Evolutionary conservation across 2,329 filamentous ascomycete species (phyloP), one percentile per base, ranked within the genome.

Genomic region (Phaeoacremonium minimum): DNA sequence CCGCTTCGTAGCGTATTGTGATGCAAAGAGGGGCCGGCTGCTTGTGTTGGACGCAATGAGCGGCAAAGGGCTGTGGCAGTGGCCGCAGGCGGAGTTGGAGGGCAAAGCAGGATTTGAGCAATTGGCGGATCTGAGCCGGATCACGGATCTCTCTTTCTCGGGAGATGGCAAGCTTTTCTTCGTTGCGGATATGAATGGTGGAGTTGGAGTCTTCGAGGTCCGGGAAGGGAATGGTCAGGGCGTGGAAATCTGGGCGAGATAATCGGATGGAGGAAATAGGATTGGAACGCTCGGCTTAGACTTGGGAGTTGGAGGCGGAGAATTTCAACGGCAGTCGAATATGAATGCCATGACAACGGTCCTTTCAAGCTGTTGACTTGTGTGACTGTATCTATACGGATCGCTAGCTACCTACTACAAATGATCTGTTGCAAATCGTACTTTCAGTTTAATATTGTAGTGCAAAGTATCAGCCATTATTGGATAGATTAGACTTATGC

Each of bases 1-100:
- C 35, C 54, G 61, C 6, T 61, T 57, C 29, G 56, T 66, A 15
- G 62, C 61, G 1, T 66, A 64, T 43, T 64, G 61, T 45, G 52
- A 65, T 31, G 49, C 56, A 2, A 51, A 49, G 12, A 16, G 17
- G 4, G 60, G 60, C 5, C 53, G 46, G 15, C 36, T 66, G 6
- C 56, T 54, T 17, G 51, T 66, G 8, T 37, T 66, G n/a, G 62
- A 66, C 32, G 57, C 61, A 13, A 56, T 55, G 36, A 58, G 54
- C 4, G 57, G 59, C 4, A 45, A 50, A 11, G 52, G 60, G 43
- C 45, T 64, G 7, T 66, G 62, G 61, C 57, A 53, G 41, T 64
- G 57, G 60, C 59, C 54, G 2, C 56, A 61, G 18, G 52, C 46
- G 15, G 52, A 56, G 33, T 51, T 47, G 19, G 52, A 45, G 6